These are phyloP conservation scores for Paracoccidioides brasiliensis DNA, from an alignment of 2,329 filamentous ascomycete species.

Conservation along the genomic window DNA sequence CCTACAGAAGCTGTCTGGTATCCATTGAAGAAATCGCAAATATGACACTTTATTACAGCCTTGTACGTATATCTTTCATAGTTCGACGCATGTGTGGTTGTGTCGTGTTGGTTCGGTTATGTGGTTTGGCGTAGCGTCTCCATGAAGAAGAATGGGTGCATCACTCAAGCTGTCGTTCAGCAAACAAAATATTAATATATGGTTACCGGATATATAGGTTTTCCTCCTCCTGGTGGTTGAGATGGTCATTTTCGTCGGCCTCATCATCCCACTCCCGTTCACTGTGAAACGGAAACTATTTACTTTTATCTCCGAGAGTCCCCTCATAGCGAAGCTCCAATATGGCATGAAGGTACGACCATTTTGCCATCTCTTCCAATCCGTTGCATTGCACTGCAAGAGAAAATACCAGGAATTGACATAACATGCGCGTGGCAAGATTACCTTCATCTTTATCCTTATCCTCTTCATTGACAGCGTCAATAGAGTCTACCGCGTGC, in stretches of 20 bases:
- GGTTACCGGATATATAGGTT: constrained; percentile 23
- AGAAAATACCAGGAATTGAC: neutral
- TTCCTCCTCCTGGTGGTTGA: constrained; percentile 38
- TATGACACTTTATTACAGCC: constrained; percentile 59
- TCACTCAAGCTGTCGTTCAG: neutral
- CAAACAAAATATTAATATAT: neutral
- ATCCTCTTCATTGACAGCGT: constrained; percentile 97
- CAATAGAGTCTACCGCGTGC: constrained; percentile 89
- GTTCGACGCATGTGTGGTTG: constrained; percentile 5
- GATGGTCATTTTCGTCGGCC: constrained; percentile 38
- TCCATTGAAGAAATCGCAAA: constrained; percentile 21
- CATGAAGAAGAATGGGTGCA: neutral
- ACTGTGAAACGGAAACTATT: constrained; percentile 74
- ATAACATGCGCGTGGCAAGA: constrained; percentile 36
- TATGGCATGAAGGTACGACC: constrained; percentile 72
- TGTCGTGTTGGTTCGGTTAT: neutral
- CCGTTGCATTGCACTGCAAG: neutral
- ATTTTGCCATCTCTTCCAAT: neutral
- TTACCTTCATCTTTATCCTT: constrained; percentile 97
- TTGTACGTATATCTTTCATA: constrained; percentile 36
- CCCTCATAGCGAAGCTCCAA: constrained; percentile 76
- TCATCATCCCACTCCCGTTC: constrained; percentile 73
- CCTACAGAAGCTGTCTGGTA: neutral
- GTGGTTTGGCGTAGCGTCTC: neutral
- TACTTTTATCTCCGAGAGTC: constrained; percentile 88